These are phyloP conservation scores for Trypanosoma boissoni DNA, from an alignment of 208 protist genomes.

Conservation along the genomic window DNA sequence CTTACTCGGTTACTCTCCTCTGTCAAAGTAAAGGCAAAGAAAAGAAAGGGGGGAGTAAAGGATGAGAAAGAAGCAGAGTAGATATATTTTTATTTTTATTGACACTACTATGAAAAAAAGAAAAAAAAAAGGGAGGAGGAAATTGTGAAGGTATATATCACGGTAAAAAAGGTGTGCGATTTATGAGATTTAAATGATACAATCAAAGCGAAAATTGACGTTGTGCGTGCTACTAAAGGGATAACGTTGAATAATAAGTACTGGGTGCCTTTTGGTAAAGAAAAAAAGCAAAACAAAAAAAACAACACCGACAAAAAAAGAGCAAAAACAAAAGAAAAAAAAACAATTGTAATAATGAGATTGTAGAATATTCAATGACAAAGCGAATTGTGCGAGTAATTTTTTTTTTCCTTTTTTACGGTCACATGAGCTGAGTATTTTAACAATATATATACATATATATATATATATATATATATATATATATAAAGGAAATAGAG, in stretches of 20 bases:
- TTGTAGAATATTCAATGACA: too few relatives aligned
- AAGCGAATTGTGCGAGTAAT: too few relatives aligned
- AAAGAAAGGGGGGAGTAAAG: neutral
- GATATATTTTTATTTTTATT: conserved; percentile 1
- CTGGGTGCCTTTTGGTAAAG: too few relatives aligned
- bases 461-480: conserved; percentile 11
- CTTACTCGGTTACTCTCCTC: too few relatives aligned
- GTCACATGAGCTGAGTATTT: neutral
- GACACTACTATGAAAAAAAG: conserved; percentile 1
- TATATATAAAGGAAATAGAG: neutral
- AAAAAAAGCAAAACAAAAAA: too few relatives aligned
- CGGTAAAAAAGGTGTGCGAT: neutral
- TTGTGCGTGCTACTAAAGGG: too few relatives aligned
- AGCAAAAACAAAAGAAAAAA: neutral
- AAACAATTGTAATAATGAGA: neutral
- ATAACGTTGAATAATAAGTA: too few relatives aligned
- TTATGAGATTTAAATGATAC: too few relatives aligned
- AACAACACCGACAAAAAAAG: neutral
- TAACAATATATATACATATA: conserved; percentile 4
- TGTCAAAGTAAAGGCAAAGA: neutral
- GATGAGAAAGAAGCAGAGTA: neutral
- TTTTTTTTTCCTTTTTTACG: conserved; percentile 21
- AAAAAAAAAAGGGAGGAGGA: conserved; percentile 3
- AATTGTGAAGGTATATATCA: neutral
- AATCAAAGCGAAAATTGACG: too few relatives aligned